Evolutionary conservation across 225 moss, liverwort and hornwort species (phyloP).

Genomic region (Lunularia cruciata): DNA sequence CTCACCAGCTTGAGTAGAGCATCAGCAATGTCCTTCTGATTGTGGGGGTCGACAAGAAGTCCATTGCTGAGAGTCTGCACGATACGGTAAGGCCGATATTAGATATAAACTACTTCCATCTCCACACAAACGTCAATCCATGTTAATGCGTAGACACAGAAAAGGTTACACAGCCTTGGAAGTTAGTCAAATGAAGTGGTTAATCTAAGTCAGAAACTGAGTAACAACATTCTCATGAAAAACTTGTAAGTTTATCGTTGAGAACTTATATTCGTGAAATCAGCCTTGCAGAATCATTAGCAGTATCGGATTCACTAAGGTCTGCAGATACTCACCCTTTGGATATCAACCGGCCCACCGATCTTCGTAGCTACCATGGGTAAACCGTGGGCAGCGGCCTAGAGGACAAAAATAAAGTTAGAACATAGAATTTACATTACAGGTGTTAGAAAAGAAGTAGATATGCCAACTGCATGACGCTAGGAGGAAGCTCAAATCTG

Average conservation of each 20-base stretch:
- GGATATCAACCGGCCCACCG: constrained; percentile 65
- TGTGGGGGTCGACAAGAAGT: constrained; percentile 56
- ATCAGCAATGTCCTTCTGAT: constrained; percentile 45
- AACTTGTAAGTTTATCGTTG: not conserved
- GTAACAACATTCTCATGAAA: too few species aligned
- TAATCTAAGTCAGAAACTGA: too few species aligned
- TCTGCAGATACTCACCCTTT: constrained; percentile 32
- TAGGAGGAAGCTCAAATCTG: not conserved
- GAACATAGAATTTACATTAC: not conserved
- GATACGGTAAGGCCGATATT: not conserved
- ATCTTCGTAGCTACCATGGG: constrained; percentile 70
- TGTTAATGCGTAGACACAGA: not conserved
- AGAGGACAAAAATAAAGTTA: not conserved
- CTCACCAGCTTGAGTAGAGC: constrained; percentile 54
- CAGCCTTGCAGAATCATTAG: too few species aligned
- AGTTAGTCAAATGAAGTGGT: too few species aligned
- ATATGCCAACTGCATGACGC: too few species aligned
- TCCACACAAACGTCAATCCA: not conserved
- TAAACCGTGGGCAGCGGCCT: constrained; percentile 67
- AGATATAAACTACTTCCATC: too few species aligned
- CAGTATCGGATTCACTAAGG: not conserved
- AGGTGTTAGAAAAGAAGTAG: not conserved
- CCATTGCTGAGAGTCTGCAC: constrained; percentile 54
- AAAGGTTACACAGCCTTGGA: too few species aligned
- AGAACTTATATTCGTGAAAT: not conserved